Evolutionary conservation across 345 rosid species (phyloP).

Genomic region (Arabis hirsuta): DNA sequence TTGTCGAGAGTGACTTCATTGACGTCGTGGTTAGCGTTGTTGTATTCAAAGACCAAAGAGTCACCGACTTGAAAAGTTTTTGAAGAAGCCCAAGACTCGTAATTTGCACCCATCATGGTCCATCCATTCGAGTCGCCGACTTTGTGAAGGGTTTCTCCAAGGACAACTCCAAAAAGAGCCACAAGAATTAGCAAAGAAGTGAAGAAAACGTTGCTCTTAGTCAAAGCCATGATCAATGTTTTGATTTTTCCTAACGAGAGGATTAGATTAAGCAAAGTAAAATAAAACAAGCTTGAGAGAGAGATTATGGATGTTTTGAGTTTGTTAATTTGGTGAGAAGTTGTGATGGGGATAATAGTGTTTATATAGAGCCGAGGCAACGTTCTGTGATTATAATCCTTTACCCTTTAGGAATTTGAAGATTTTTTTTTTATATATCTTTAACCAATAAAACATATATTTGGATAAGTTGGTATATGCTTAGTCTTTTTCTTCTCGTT

Average conservation of each 20-base stretch:
- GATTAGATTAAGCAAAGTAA: not conserved
- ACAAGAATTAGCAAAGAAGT: not conserved
- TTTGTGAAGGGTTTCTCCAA: constrained; percentile 27
- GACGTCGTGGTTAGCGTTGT: constrained; percentile 5
- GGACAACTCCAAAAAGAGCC: not conserved
- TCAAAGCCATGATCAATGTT: not conserved
- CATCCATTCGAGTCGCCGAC: constrained; percentile 25
- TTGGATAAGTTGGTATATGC: not conserved
- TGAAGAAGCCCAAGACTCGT: not conserved
- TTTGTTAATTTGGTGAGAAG: constrained; percentile 8
- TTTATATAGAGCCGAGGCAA: constrained; percentile 8
- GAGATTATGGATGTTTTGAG: not conserved
- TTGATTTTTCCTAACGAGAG: constrained; percentile 4
- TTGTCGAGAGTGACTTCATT: constrained; percentile 2
- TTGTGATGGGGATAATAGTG: not conserved
- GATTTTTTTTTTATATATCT: not conserved
- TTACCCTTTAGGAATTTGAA: not conserved
- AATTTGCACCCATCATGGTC: not conserved
- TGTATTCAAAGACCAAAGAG: constrained; percentile 23
- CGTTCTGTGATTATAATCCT: not conserved
- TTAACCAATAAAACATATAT: not conserved
- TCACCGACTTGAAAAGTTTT: constrained; percentile 7
- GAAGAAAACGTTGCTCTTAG: not conserved
- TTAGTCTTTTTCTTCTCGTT: too few relatives aligned
- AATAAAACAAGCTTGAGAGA: not conserved